Evolutionary conservation across 345 rosid genomes (phyloP).

Genomic region (Populus simonii): DNA sequence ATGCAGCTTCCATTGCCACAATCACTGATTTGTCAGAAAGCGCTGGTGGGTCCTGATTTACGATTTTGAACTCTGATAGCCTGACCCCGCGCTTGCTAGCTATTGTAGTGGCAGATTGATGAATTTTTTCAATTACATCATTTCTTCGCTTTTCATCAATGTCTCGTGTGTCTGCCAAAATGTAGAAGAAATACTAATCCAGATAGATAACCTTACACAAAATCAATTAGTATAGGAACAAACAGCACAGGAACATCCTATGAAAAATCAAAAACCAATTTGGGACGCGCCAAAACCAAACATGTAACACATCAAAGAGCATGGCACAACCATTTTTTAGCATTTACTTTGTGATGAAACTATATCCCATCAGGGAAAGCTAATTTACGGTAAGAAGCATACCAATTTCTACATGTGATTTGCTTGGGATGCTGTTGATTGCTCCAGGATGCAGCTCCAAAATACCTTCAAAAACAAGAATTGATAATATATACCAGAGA

Average conservation of each 20-base stretch:
- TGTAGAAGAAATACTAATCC: neutral
- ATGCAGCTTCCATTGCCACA: conserved; percentile 63
- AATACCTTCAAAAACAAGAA: conserved; percentile 45
- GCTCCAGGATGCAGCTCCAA: conserved; percentile 92
- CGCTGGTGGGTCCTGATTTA: conserved; percentile 96
- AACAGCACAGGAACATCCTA: too few relatives aligned
- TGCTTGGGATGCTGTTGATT: conserved; percentile 97
- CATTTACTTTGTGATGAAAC: neutral
- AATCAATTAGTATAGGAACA: too few relatives aligned
- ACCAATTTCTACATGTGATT: conserved; percentile 91
- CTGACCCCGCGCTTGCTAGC: conserved; percentile 60
- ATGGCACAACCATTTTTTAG: neutral
- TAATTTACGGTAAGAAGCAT: conserved; percentile 1
- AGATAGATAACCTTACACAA: too few relatives aligned
- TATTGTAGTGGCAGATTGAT: conserved; percentile 59
- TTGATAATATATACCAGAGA: neutral
- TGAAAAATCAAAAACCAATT: neutral
- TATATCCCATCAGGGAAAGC: neutral
- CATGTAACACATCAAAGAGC: neutral
- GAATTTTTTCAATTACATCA: conserved; percentile 67
- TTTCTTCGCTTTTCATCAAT: conserved; percentile 80
- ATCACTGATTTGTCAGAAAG: conserved; percentile 62
- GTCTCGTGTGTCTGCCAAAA: conserved; percentile 70
- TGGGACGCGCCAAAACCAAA: neutral
- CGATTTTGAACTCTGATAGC: conserved; percentile 70